These are phyloP conservation scores for Leptodermis oblonga DNA, from an alignment of 257 asterid species.

Conservation along the genomic window DNA sequence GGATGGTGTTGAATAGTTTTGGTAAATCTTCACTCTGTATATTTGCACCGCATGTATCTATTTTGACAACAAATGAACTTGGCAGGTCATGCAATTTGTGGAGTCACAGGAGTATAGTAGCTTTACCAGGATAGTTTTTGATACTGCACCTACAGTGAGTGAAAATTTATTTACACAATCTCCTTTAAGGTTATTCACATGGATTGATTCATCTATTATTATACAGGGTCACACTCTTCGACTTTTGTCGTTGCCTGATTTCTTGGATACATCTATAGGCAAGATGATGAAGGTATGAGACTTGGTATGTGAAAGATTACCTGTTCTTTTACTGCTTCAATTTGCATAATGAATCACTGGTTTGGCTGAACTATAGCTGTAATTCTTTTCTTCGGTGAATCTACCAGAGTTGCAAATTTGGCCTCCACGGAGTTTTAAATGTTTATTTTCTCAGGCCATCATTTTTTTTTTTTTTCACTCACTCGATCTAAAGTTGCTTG, in stretches of 20 bases:
- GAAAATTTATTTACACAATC: conserved; percentile 6
- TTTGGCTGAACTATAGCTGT: background rate
- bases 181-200: conserved; percentile 12
- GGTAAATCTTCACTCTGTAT: background rate
- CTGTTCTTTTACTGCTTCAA: conserved; percentile 5
- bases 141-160: conserved; percentile 78
- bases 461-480: background rate
- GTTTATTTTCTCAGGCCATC: background rate
- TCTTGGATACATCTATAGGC: conserved; percentile 67
- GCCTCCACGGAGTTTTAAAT: background rate
- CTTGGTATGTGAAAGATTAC: background rate
- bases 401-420: background rate
- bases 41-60: background rate
- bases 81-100: conserved; percentile 65
- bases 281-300: conserved; percentile 55
- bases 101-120: conserved; percentile 52
- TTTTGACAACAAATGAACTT: conserved; percentile 14
- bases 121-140: conserved; percentile 63
- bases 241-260: conserved; percentile 61
- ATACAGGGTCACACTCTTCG: conserved; percentile 76
- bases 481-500: background rate
- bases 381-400: background rate
- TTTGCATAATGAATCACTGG: conserved; percentile 5
- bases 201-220: conserved; percentile 18
- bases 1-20: background rate